These are phyloP conservation scores for Leishmania martiniquensis DNA, from an alignment of 208 protist species.

Conservation along the genomic window DNA sequence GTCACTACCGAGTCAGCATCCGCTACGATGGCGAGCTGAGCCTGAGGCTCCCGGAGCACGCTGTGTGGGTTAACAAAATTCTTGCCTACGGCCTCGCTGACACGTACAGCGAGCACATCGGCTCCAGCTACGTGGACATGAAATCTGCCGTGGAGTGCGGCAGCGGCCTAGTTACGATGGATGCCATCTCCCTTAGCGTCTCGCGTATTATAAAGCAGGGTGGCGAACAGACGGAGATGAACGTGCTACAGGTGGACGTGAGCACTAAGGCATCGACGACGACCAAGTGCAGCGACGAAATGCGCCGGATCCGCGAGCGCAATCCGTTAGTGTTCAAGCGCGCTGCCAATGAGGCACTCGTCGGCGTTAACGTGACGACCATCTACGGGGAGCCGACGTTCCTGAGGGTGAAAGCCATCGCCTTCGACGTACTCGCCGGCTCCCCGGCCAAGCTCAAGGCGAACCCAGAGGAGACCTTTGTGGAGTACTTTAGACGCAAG, in stretches of 20 bases:
- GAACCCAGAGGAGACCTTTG: constrained; percentile 33
- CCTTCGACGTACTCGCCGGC: constrained; percentile 20
- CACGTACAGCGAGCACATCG: constrained; percentile 29
- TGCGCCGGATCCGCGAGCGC: constrained; percentile 11
- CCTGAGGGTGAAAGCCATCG: constrained; percentile 35
- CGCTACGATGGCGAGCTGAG: constrained; percentile 22
- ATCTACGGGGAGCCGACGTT: constrained; percentile 25
- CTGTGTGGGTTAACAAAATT: constrained; percentile 34
- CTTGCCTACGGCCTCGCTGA: constrained; percentile 19
- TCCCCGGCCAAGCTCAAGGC: constrained; percentile 18
- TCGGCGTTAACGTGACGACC: constrained; percentile 26
- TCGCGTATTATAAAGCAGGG: constrained; percentile 20
- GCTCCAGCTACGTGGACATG: constrained; percentile 31
- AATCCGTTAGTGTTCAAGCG: constrained; percentile 10
- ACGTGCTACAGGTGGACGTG: constrained; percentile 51
- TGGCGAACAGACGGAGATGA: constrained; percentile 3
- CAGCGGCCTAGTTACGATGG: constrained; percentile 32
- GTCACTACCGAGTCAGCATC: constrained; percentile 29
- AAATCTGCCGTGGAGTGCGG: constrained; percentile 9
- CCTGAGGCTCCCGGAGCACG: constrained; percentile 24
- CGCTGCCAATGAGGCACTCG: constrained; percentile 10
- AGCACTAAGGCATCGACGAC: constrained; percentile 19
- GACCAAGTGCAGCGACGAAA: constrained; percentile 16
- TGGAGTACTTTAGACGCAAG: constrained; percentile 50
- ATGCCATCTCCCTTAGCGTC: constrained; percentile 36